These are phyloP conservation scores for Osmanthus fragrans DNA, from an alignment of 257 asterid species.

Conservation along the genomic window DNA sequence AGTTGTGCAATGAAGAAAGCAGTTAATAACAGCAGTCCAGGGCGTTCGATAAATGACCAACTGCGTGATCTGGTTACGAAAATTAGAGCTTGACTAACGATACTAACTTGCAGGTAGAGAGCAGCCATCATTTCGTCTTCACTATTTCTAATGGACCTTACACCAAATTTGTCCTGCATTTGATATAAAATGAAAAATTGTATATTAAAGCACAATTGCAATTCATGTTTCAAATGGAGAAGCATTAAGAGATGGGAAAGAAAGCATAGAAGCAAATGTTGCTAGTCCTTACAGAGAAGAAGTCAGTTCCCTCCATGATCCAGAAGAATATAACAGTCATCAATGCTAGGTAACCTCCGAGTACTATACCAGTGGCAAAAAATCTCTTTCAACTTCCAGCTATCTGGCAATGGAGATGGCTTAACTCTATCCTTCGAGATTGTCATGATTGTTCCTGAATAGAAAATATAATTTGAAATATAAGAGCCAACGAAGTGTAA, in stretches of 20 bases:
- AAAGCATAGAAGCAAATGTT: not conserved
- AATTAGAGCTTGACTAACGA: slow-evolving; percentile 55
- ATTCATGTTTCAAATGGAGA: not conserved
- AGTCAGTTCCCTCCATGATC: slow-evolving; percentile 65
- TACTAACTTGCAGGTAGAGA: slow-evolving; percentile 56
- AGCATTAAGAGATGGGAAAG: not conserved
- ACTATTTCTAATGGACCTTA: not conserved
- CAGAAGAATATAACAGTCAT: slow-evolving; percentile 95
- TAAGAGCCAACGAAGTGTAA: not conserved
- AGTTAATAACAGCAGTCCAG: slow-evolving; percentile 41
- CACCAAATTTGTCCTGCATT: slow-evolving; percentile 61
- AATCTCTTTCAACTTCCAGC: slow-evolving; percentile 91
- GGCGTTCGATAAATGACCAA: slow-evolving; percentile 56
- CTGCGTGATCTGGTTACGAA: slow-evolving; percentile 59
- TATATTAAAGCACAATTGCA: not conserved
- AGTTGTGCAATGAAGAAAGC: slow-evolving; percentile 58
- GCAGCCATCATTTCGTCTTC: slow-evolving; percentile 42
- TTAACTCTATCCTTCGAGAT: slow-evolving; percentile 94
- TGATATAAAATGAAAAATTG: not conserved
- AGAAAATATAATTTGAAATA: not conserved
- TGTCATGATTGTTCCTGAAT: slow-evolving; percentile 89
- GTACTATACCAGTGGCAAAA: slow-evolving; percentile 83
- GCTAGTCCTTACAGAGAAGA: slow-evolving; percentile 61
- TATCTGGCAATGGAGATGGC: slow-evolving; percentile 93
- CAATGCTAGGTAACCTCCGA: slow-evolving; percentile 88